Evolutionary conservation across 306 rosid genomes (phyloP).

Genomic region (Glycine latifolia): DNA sequence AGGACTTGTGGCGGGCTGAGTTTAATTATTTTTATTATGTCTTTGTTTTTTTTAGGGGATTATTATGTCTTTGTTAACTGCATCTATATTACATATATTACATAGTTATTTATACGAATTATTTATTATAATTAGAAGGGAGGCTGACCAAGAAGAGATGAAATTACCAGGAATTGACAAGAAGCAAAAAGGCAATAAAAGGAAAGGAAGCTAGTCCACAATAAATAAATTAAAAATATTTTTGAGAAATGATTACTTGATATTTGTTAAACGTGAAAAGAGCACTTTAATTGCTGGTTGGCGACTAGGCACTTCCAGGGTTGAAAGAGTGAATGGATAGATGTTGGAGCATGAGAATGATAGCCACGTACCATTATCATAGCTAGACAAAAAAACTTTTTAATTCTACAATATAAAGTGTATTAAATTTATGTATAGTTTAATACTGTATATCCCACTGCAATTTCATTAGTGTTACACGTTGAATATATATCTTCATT

Average conservation of each 20-base stretch:
- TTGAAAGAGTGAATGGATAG: neutral
- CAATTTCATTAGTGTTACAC: too few relatives aligned
- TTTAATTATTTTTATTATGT: too few relatives aligned
- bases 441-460: too few relatives aligned
- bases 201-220: neutral
- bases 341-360: neutral
- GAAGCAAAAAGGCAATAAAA: neutral
- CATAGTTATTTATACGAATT: too few relatives aligned
- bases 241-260: neutral
- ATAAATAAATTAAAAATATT: neutral
- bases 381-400: too few relatives aligned
- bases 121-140: too few relatives aligned
- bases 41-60: too few relatives aligned
- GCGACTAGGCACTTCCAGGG: neutral
- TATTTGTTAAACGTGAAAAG: neutral
- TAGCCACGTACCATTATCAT: neutral
- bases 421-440: too few relatives aligned
- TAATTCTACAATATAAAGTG: too few relatives aligned
- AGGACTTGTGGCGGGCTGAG: constrained; percentile 16
- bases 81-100: too few relatives aligned
- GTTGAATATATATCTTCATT: too few relatives aligned
- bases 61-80: too few relatives aligned
- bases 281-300: neutral
- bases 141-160: neutral
- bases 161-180: constrained; percentile 4